Evolutionary conservation across 805 yeast species (phyloP), one percentile per base, ranked within the genome.

Genomic region (Saccharomyces mikatae): DNA sequence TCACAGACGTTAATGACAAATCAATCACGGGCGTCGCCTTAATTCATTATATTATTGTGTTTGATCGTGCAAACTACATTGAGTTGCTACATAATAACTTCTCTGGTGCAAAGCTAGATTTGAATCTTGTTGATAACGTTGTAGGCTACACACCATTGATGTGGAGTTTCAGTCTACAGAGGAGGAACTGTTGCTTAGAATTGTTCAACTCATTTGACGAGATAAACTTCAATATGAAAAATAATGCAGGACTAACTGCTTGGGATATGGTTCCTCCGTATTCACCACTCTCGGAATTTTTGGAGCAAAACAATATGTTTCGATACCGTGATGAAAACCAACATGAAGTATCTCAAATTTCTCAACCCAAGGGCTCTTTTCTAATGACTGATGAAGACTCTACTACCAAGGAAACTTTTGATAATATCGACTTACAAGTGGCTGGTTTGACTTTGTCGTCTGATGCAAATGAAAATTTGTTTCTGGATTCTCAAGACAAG

Each of bases 81-180:
- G 85, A 83, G 47, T 63, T 82, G 1, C 65, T 84, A 22, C 60
- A 74, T 24, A 51, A 58, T 4, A 68, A 70, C 27, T 71, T 75
- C 47, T 62, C 67, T 4, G 50, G 41, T 8, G 49, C 21, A 21
- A 13, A 80, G 74, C 41, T 65, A 5, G 81, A 80, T 60, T 75
- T 80, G 6, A 83, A 83, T 60, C 60, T 71, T 41, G 62, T 68
- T 8, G 91, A 85, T 60, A 70, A 75, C 1, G 53, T 80, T 24
- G 65, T 79, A 26, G 75, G 79, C 2, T 83, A 81, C 68, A 79
- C 89, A 0, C 89, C 96, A 10, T 68, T 87, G 48, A 88, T 87
- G 94, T 89, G 96, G 96, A 91, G 95, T 0, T 81, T 88, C 2
- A 79, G 83, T 60, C 75, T 84, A 59, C 79, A 82, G 52, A 80